Evolutionary conservation across 164 flowering plant species (phyloP).

Genomic region (Liriodendron chinense): DNA sequence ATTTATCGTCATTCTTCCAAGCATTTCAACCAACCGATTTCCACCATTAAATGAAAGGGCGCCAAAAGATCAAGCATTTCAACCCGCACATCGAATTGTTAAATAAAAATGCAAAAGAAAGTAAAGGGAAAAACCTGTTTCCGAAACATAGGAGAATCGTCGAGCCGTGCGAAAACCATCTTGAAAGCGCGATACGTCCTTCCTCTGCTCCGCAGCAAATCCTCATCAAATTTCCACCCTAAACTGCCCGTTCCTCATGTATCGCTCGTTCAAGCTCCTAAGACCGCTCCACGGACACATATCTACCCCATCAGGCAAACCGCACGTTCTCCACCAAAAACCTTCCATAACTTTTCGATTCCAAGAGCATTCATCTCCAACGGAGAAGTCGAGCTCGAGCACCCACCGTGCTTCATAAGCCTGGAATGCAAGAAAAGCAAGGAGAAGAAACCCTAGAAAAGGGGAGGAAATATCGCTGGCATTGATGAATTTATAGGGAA

Average conservation of each 20-base stretch:
- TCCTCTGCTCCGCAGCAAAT: slow-evolving; percentile 10
- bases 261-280: slow-evolving; percentile 5
- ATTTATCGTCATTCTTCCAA: too few relatives aligned
- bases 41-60: too few relatives aligned
- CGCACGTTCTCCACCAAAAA: background rate
- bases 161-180: slow-evolving; percentile 93
- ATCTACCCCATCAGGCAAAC: background rate
- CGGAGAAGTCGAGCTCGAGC: background rate
- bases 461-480: background rate
- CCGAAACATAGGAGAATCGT: slow-evolving; percentile 99
- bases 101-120: background rate
- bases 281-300: background rate
- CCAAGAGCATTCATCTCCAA: background rate
- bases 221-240: slow-evolving; percentile 24
- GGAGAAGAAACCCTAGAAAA: slow-evolving; percentile 1
- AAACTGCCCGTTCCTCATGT: slow-evolving; percentile 18
- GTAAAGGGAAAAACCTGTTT: slow-evolving; percentile 62
- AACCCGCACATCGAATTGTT: background rate
- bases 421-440: background rate
- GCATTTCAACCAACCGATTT: too few relatives aligned
- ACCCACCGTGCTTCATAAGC: background rate
- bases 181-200: slow-evolving; percentile 14
- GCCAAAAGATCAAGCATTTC: background rate
- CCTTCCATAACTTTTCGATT: background rate
- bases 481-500: slow-evolving; percentile 1